Evolutionary conservation across 2,329 filamentous ascomycete genomes (phyloP), one percentile per base, ranked within the genome.

Genomic region (Aspergillus transmontanensis): DNA sequence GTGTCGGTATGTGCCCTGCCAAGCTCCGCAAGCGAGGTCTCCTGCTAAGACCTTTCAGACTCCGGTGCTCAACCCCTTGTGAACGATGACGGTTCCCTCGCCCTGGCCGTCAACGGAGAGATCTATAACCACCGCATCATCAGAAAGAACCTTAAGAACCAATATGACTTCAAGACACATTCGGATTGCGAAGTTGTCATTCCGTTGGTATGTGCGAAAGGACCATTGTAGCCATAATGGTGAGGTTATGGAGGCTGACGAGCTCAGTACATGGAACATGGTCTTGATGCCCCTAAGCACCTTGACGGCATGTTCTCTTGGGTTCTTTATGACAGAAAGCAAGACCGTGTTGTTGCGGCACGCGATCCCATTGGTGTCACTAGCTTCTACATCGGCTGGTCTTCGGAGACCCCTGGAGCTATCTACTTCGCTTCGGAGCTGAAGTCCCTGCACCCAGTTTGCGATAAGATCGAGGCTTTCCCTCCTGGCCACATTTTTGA

Each of bases 281-380:
- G 89, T 74, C 85, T 96, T 71, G 93, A 98, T 75, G 93, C 94
- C 63, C 94, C 95, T 66, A 95, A 94, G 81, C 85, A 93, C 80
- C 89, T 99, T 71, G 95, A 99, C 79, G 95, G 95, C 83, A 99
- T 99, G 95, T 99, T 99, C 87, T 97, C 94, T 19, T 99, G 96
- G 83, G 94, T 99, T 61, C 87, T 99, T 59, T 97, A 97, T 82
- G 95, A 99, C 84, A 97, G 96, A 87, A 90, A 88, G 71, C 89
- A 93, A 79, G 91, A 99, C 84, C 90, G 95, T 70, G 91, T 93
- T 66, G 89, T 99, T 75, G 95, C 95, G 63, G 95, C 95, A 61
- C 90, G 95, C 77, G 95, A 99, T 79, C 95, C 95, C 41, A 97
- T 99, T 73, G 95, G 95, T 72, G 90, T 99, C 79, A 98, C 94